Conservation (phyloP, 495 filamentous ascomycete species). For the Jackrogersella multiformis region DNA sequence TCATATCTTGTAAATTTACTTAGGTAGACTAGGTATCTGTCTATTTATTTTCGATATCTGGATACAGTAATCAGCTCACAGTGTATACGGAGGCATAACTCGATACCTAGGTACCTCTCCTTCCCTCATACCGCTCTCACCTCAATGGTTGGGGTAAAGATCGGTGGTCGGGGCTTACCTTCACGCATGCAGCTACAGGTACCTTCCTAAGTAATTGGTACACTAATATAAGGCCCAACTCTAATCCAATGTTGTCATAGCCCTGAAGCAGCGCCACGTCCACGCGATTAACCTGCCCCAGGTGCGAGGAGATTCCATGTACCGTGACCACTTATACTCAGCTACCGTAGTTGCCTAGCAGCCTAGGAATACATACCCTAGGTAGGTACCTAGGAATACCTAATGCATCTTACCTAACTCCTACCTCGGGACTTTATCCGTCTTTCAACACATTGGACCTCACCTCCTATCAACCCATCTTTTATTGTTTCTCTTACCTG, state of each 20-base stretch:
- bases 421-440: too few relatives aligned
- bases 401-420: slow-evolving; percentile 1
- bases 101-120: not conserved
- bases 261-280: slow-evolving; percentile 30
- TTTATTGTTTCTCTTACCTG: slow-evolving; percentile 10
- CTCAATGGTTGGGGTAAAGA: slow-evolving; percentile 19
- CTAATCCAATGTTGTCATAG: slow-evolving; percentile 23
- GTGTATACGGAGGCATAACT: not conserved
- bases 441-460: slow-evolving; percentile 23
- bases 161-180: slow-evolving; percentile 21
- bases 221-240: slow-evolving; percentile 21
- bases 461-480: slow-evolving; percentile 29
- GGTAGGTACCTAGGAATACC: not conserved
- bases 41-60: too few relatives aligned
- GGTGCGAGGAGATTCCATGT: slow-evolving; percentile 28
- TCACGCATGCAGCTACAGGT: slow-evolving; percentile 1
- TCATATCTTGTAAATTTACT: too few relatives aligned
- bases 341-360: too few relatives aligned
- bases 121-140: not conserved
- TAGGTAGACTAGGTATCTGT: too few relatives aligned
- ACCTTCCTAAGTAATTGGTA: slow-evolving; percentile 14
- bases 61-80: slow-evolving; percentile 5
- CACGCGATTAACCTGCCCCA: slow-evolving; percentile 28
- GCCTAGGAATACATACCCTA: too few relatives aligned
- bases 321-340: slow-evolving; percentile 31